Base-by-base conservation (phyloP, 331 rosid species). In the Phaseolus coccineus region DNA sequence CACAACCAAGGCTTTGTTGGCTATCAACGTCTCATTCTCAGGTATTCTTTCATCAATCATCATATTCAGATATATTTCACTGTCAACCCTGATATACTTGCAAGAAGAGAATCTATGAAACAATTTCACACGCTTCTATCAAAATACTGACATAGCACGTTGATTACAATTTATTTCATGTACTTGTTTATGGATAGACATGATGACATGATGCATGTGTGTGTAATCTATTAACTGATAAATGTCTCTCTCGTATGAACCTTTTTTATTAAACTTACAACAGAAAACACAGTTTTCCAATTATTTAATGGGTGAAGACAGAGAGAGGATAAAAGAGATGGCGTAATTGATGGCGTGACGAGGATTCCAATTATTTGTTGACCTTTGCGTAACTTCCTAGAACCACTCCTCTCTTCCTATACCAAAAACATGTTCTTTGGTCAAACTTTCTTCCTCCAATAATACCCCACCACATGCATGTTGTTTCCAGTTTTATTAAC, bases 11-110 rank as follows among this genome's bases (percentile, higher is more conserved):
- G 98, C 0, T 94, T 92, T 79, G 44, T 72, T 12, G 93, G 89
- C 61, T 94, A 92, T 16, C 71, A 89, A n/a, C 90, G 91, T 37
- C 90, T 94, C 10, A 85, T 94, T 59, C 22, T 90, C 71, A 90
- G 96, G 98, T 94, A 85, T 27, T 37, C 42, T 37, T 37, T 37
- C 42, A 1, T 35, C 40, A 1, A 35, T 35, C 40, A 28, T 33
- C 35, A 33, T 33, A 33, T 4, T 35, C 39, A 35, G 4, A 2
- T 6, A 1, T 5, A 31, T 31, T 31, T 31, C 6, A 39, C 42
- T 39, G 42, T 39, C 42, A 31, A 37, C 42, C 6, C 42, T 1
- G 31, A 28, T 35, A 5, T 35, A 6, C 39, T 35, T 35, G 39
- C 7, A 4, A 35, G 39, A 35, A 35, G 39, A 35, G 39, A 5